Evolutionary conservation across 164 flowering plant genomes (phyloP).

Genomic region (Vitis labrusca): DNA sequence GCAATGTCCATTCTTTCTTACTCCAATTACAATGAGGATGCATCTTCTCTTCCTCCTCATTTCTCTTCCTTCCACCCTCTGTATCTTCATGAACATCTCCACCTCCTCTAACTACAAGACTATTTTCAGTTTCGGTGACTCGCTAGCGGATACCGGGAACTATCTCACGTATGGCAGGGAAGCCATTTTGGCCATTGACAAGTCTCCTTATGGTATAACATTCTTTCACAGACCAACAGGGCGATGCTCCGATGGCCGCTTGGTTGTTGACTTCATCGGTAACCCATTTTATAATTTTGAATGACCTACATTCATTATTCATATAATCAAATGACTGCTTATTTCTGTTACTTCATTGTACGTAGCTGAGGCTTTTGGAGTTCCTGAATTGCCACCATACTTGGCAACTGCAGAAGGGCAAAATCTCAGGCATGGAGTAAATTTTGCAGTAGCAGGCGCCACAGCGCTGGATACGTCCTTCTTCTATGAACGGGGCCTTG

Average conservation of each 20-base stretch:
- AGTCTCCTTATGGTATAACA: not conserved
- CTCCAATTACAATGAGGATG: no score
- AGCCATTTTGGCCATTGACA: not conserved
- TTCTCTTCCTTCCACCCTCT: no score
- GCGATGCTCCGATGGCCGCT: not conserved
- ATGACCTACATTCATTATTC: no score
- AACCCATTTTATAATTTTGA: not conserved
- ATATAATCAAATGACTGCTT: no score
- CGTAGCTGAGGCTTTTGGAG: no score
- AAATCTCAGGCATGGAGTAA: constrained; percentile 1
- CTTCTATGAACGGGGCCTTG: not conserved
- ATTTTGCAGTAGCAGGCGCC: constrained; percentile 12
- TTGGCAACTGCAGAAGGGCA: not conserved
- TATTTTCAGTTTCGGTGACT: not conserved
- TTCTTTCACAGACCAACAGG: not conserved
- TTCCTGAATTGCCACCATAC: not conserved
- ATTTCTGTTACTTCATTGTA: no score
- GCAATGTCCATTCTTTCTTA: no score
- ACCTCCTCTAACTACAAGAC: not conserved
- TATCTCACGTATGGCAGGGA: not conserved
- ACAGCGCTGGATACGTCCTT: constrained; percentile 4
- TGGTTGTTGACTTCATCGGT: not conserved
- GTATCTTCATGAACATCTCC: not conserved
- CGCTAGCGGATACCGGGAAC: constrained; percentile 1
- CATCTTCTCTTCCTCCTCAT: no score